Base-by-base conservation (phyloP, 306 rosid genomes). In the Acmispon strigosus region DNA sequence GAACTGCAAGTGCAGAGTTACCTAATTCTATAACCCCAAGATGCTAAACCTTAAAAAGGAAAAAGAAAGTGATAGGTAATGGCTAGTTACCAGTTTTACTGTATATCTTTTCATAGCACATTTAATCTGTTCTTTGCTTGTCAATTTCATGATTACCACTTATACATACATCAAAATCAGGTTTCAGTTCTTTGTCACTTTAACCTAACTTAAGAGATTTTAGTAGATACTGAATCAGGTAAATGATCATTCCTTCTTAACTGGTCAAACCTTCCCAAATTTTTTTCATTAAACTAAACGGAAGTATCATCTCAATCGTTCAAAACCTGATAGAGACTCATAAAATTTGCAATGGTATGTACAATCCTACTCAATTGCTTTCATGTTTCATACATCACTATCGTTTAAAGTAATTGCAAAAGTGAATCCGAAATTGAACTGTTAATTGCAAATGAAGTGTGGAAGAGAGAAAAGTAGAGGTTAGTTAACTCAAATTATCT, bases 161-260 rank as follows among this genome's bases (percentile, higher is more conserved):
- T 5, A 24, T 2, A 44, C 61, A 47, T 37, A 16, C 54, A 67
- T 76, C 76, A 49, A 20, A 15, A 19, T 58, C 75, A 68, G 10
- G 50, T 41, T 18, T 59, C 36, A 73, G 36, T 19, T 14, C 19
- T n/a, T 0, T 51, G 58, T 62, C 64, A 76, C 56, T 22, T 34
- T 17, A 60, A 51, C 65, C 64, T 60, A 69, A 57, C 50, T 36
- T 41, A 6, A 14, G 42, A 66, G 60, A 66, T 11, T 50, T 39
- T 60, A 7, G 48, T 58, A 37, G 57, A 76, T 76, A 8, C 45
- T 39, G 39, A 76, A 50, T 76, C 71, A 59, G 76, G 70, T 76
- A 69, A 69, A 52, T 51, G 43, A 42, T 22, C 17, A 69, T 69
- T 76, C 74, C 37, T 58, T 59, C 76, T 69, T 56, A 43, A 56